Evolutionary conservation across 441 rosid species (phyloP).

Genomic region (Aleurites moluccanus): DNA sequence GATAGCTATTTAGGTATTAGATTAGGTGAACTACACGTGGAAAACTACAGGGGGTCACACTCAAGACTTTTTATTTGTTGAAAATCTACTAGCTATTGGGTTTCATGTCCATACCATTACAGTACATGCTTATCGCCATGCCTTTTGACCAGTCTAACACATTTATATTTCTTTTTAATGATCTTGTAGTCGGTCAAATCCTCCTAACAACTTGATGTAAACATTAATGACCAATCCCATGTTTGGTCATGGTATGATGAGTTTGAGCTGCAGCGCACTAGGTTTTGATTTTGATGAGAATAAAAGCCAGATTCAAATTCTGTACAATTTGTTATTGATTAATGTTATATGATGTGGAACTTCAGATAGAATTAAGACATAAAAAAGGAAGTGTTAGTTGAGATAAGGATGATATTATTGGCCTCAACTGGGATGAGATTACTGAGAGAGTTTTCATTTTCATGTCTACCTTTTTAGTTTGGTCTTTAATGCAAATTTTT

Average conservation of each 20-base stretch:
- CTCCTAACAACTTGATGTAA: constrained; percentile 38
- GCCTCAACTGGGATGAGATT: constrained; percentile 18
- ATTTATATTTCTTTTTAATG: constrained; percentile 20
- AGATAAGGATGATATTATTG: constrained; percentile 29
- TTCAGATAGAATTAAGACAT: not conserved
- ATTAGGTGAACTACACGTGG: constrained; percentile 89
- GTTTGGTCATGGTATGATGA: constrained; percentile 13
- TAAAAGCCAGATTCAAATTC: constrained; percentile 14
- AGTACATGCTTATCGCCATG: constrained; percentile 18
- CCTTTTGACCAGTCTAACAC: constrained; percentile 47
- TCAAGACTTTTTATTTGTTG: constrained; percentile 41
- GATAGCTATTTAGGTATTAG: constrained; percentile 37
- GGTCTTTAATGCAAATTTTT: not conserved
- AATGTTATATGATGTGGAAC: not conserved
- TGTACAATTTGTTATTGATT: not conserved
- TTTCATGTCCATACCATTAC: constrained; percentile 16
- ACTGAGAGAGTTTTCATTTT: constrained; percentile 9
- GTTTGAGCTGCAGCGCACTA: constrained; percentile 29
- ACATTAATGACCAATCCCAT: constrained; percentile 32
- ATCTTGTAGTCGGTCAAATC: constrained; percentile 35
- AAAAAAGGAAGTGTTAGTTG: not conserved
- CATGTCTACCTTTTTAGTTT: not conserved
- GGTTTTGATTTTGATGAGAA: not conserved
- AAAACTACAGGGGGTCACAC: constrained; percentile 51
- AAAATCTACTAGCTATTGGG: constrained; percentile 27